phyloP scores from a whole-genome alignment of 2,329 filamentous ascomycete genomes.

The Alternaria conjuncta region DNA sequence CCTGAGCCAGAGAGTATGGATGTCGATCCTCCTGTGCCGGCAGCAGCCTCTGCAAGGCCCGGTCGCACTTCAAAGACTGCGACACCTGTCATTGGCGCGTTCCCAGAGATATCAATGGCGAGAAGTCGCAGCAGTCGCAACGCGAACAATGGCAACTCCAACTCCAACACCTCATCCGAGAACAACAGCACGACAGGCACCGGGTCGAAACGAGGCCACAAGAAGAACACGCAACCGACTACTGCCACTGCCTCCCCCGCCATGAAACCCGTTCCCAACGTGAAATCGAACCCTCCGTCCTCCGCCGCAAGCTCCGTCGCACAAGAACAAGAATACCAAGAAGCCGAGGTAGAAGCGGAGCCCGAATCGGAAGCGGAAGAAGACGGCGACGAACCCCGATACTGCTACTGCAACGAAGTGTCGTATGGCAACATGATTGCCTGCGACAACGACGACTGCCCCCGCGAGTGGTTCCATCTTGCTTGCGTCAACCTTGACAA shows the following conservation, averaged over 20 bases:
- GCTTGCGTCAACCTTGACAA: slow-evolving; percentile 67
- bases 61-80: slow-evolving; percentile 56
- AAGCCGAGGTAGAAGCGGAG: slow-evolving; percentile 39
- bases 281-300: slow-evolving; percentile 41
- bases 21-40: slow-evolving; percentile 37
- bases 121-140: slow-evolving; percentile 53
- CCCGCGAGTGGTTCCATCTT: slow-evolving; percentile 72
- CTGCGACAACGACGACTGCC: slow-evolving; percentile 69
- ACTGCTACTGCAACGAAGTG: slow-evolving; percentile 70
- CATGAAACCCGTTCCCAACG: slow-evolving; percentile 27
- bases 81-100: slow-evolving; percentile 54
- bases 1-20: slow-evolving; percentile 52
- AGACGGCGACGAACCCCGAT: slow-evolving; percentile 61
- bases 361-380: slow-evolving; percentile 46
- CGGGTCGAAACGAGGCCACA: slow-evolving; percentile 46
- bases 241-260: slow-evolving; percentile 37
- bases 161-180: slow-evolving; percentile 48
- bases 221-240: slow-evolving; percentile 39
- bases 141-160: slow-evolving; percentile 44
- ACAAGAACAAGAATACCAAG: slow-evolving; percentile 43
- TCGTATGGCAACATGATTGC: slow-evolving; percentile 72
- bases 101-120: slow-evolving; percentile 51
- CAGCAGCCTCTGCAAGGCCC: slow-evolving; percentile 42
- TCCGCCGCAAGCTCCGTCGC: slow-evolving; percentile 41
- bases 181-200: slow-evolving; percentile 47